Conservation (phyloP, 805 yeast genomes). For the Candida piceae region DNA sequence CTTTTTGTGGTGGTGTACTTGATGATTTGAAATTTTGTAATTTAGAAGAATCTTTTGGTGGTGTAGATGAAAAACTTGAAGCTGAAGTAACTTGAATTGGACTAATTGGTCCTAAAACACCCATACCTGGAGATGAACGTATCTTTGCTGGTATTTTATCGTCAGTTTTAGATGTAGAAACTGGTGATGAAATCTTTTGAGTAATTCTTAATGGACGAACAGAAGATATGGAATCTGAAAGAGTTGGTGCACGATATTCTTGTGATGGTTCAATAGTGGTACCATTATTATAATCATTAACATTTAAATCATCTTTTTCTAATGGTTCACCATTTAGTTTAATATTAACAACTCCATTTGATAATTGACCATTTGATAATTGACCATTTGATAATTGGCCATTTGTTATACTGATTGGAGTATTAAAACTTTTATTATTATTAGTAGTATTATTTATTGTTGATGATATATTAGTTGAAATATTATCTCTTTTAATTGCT, state of each 20-base stretch:
- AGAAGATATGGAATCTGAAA: conserved; percentile 31
- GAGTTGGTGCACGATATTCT: conserved; percentile 8
- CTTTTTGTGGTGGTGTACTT: background rate
- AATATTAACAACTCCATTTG: too few relatives aligned
- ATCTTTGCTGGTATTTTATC: background rate
- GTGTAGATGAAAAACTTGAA: background rate
- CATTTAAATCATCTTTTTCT: background rate
- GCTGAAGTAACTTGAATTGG: conserved; percentile 17
- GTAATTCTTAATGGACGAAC: conserved; percentile 70
- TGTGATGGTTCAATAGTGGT: background rate
- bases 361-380: too few relatives aligned
- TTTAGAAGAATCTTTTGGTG: background rate
- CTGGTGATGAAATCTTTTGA: conserved; percentile 38
- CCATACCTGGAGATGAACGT: conserved; percentile 1
- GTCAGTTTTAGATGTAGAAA: background rate
- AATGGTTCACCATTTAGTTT: too few relatives aligned
- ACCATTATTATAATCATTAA: background rate
- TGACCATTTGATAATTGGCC: too few relatives aligned
- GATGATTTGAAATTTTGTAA: too few relatives aligned
- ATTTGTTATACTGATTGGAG: too few relatives aligned
- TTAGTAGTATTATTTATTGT: too few relatives aligned
- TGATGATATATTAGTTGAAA: too few relatives aligned
- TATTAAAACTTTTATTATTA: too few relatives aligned
- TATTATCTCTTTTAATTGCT: too few relatives aligned
- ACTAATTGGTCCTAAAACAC: conserved; percentile 5